Base-by-base conservation (phyloP, 768 basidiomycete genomes). In the Filobasidium wieringae region DNA sequence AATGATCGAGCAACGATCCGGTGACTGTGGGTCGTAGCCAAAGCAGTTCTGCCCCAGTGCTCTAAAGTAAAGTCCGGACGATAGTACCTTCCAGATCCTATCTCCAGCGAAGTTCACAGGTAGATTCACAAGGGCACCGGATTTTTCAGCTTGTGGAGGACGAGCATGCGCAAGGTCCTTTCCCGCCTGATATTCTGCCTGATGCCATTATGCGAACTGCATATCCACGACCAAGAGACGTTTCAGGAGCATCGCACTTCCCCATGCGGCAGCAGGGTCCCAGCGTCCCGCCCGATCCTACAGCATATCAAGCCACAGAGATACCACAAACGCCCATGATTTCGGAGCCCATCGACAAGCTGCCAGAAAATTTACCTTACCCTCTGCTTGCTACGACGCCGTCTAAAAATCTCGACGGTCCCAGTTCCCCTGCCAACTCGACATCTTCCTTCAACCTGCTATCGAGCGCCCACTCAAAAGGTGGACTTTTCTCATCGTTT, bases 221-320 rank as follows among this genome's bases (percentile, higher is more conserved):
- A n/a, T n/a, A n/a, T n/a, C n/a, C n/a, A n/a, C n/a, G 43, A 26
- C 15, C 22, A 17, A 47, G 43, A 22, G 33, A 50, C 36, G 56
- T 57, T 24, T 57, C 56, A 2, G 56, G 56, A 12, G 56, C 56
- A 12, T 57, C 56, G 7, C 56, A 57, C 19, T 57, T 57, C 36
- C 56, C 56, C 24, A 50, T 47, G 43, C 43, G 43, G 22, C 14
- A 14, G 22, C 12, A 14, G 22, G 43, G 43, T 47, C 43, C 43
- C 15, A 47, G 14, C 22, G 4, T 27, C 29, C 43, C 22, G n/a
- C 22, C 22, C 4, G 43, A 47, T 47, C 43, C 43, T 12, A 47
- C 43, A 5, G 17, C 43, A 14, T 47, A 47, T 26, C 22, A 47
- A 14, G 43, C 43, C n/a, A 47, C 22, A 24, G 43, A 47, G n/a